Conservation (phyloP, 2,329 filamentous ascomycete genomes). For the Cadophora gregata region DNA sequence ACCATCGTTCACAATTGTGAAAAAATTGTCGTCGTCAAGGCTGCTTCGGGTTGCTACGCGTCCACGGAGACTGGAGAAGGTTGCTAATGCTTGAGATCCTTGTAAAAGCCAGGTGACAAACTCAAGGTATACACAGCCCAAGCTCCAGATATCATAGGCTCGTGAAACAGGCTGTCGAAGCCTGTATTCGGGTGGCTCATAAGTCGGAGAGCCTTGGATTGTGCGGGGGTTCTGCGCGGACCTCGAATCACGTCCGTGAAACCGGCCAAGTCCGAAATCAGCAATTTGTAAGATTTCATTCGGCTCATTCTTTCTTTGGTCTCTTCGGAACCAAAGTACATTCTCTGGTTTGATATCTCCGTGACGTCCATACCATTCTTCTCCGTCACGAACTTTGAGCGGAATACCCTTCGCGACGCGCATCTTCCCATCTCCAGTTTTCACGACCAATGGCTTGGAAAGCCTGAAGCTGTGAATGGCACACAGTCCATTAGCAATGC, state of each 20-base stretch:
- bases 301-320: conserved; percentile 39
- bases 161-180: conserved; percentile 43
- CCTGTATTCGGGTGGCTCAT: conserved; percentile 49
- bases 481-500: conserved; percentile 38
- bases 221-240: conserved; percentile 38
- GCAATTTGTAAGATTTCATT: conserved; percentile 32
- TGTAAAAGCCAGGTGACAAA: conserved; percentile 46
- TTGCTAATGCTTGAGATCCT: conserved; percentile 33
- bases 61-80: conserved; percentile 26
- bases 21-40: conserved; percentile 37
- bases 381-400: conserved; percentile 17
- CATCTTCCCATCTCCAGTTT: conserved; percentile 13
- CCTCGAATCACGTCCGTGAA: conserved; percentile 45
- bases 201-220: conserved; percentile 41
- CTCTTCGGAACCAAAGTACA: conserved; percentile 34
- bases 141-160: conserved; percentile 47
- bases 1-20: conserved; percentile 24
- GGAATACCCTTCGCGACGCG: not conserved
- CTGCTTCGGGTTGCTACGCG: conserved; percentile 11
- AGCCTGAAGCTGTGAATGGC: conserved; percentile 39
- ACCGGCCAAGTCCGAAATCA: conserved; percentile 38
- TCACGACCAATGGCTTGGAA: conserved; percentile 14
- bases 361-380: conserved; percentile 41
- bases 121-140: conserved; percentile 48
- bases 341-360: conserved; percentile 39